These are phyloP conservation scores for Beauveria bassiana DNA, from an alignment of 2,329 filamentous ascomycete genomes.

Conservation along the genomic window DNA sequence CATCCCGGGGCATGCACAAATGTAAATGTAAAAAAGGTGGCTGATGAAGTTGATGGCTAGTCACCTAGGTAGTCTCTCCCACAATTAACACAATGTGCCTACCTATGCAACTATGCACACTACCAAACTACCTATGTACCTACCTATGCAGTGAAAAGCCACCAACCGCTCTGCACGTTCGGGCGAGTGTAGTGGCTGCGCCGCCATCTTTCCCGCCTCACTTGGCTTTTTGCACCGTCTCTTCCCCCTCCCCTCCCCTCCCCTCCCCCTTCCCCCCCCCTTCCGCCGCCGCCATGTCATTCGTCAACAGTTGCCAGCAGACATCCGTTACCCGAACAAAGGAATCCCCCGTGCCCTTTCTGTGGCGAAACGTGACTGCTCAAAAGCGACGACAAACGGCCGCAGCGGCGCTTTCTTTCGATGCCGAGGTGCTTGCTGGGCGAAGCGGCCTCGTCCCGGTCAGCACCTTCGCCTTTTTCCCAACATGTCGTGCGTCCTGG, in stretches of 20 bases:
- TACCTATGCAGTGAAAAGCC: not conserved
- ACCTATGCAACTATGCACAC: not conserved
- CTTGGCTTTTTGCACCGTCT: not conserved
- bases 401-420: not conserved
- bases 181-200: not conserved
- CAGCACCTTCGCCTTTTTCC: not conserved
- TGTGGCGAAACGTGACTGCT: too few relatives aligned
- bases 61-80: not conserved
- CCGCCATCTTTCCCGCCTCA: slow-evolving; percentile 3
- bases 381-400: too few relatives aligned
- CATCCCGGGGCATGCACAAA: not conserved
- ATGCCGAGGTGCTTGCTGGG: not conserved
- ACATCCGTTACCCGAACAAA: not conserved
- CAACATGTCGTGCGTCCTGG: slow-evolving; percentile 2
- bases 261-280: not conserved
- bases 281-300: too few relatives aligned
- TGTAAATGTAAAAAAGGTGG: not conserved
- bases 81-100: not conserved
- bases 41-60: not conserved
- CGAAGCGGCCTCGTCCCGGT: not conserved
- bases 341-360: too few relatives aligned
- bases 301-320: not conserved
- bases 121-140: not conserved
- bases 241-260: not conserved
- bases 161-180: not conserved